Base-by-base conservation (phyloP, 352 stramenopile species). In the Bremia lactucae region DNA sequence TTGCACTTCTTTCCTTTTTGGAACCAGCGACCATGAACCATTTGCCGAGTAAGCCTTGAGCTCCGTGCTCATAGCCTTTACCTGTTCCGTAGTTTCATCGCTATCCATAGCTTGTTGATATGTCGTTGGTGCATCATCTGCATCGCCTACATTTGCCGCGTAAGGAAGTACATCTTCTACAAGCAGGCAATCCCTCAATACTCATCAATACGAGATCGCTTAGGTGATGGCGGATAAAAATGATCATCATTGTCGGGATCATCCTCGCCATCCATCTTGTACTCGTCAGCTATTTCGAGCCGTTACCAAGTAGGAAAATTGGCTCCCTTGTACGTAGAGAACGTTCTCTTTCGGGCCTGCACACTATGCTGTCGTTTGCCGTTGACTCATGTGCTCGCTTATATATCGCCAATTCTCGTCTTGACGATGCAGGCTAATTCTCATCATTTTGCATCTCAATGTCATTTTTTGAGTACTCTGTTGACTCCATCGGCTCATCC, bases 111-210 rank as follows among this genome's bases (percentile, higher is more conserved):
- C 51, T 20, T 59, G 38, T 9, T 31, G 24, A 21, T 52, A 58
- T 6, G 37, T 38, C 0, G 31, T 49, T 4, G 42, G 42, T 0
- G 31, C 31, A n/a, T 49, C 37, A 6, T 29, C 8, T 1, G 28
- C 37, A 7, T 52, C 25, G 2, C 36, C 45, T 0, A 54, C n/a
- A 36, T 9, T 39, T 3, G 40, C 41, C 20, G 36, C 31, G 19
- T 50, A 53, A 6, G 29, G 20, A 14, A 45, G 35, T 1, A 56
- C 31, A 11, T 42, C 51, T 28, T 54, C 38, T 4, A 33, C 39
- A 0, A 59, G 7, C 1, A 46, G 13, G 1, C 26, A n/a, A 5
- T 52, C 42, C n/a, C n/a, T n/a, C n/a, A n/a, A n/a, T n/a, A n/a
- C 13, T 38, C 33, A 18, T 38, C 33, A 19, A 38, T 18, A 4